A percentile compares a stretch with the other conserved stretches of the same genome.
Conservation (phyloP, 768 basidiomycete species). For the Suillus hirtellus region DNA sequence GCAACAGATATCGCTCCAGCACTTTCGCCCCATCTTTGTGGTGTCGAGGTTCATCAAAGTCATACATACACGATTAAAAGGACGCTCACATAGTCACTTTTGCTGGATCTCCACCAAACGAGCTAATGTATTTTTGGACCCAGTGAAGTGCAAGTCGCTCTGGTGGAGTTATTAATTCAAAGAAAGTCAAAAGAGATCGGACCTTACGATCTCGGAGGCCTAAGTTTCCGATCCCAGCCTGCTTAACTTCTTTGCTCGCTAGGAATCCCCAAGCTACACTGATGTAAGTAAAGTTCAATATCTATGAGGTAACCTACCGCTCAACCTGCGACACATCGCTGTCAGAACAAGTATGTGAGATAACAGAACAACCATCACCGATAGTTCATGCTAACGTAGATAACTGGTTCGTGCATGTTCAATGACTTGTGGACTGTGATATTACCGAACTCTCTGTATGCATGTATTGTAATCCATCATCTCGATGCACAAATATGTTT, state of each 20-base stretch:
- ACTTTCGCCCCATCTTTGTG: slow-evolving; percentile 21
- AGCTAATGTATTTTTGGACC: slow-evolving; percentile 42
- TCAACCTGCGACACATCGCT: slow-evolving; percentile 8
- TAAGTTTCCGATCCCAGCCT: slow-evolving; percentile 33
- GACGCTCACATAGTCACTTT: slow-evolving; percentile 30
- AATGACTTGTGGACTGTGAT: slow-evolving; percentile 23
- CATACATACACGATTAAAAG: neutral
- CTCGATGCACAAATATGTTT: neutral
- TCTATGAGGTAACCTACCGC: slow-evolving; percentile 16
- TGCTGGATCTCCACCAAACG: slow-evolving; percentile 41
- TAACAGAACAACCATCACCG: neutral
- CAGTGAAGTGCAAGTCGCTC: slow-evolving; percentile 40
- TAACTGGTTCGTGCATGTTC: slow-evolving; percentile 17
- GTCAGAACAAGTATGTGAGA: neutral
- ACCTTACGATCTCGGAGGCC: slow-evolving; percentile 39
- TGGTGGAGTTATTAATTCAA: slow-evolving; percentile 15
- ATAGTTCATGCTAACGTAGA: slow-evolving; percentile 14
- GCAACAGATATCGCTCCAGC: slow-evolving; percentile 17
- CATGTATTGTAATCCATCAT: neutral
- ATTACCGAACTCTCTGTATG: slow-evolving; percentile 12
- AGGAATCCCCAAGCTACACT: slow-evolving; percentile 30
- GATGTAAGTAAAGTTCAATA: neutral
- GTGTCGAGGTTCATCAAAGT: neutral
- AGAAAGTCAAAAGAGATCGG: neutral
- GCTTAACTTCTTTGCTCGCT: slow-evolving; percentile 28